Base-by-base conservation (phyloP, 148 eudicot genomes). In the Rhododendron kiyosumense region DNA sequence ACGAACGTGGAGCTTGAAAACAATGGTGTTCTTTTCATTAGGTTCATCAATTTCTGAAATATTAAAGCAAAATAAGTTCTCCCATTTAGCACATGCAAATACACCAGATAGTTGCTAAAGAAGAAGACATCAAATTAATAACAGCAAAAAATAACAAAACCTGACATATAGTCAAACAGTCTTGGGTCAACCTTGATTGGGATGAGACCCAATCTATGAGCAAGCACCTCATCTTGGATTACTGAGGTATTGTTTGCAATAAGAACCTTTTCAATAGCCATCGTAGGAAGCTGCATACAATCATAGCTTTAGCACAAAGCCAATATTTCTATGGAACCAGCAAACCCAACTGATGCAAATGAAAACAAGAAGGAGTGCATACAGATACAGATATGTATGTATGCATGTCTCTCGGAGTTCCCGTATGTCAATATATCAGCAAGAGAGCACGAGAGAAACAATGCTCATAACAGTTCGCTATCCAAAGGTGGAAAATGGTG, bases 211-310 rank as follows among this genome's bases (percentile, higher is more conserved):
- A 96, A 85, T 88, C 99, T 93, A 79, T 96, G 99, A n/a, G 99
- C 90, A 85, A 96, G 96, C 86, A 96, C 98, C 91, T 96, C 99
- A 86, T 95, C 99, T 90, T 95, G 97, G 85, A 96, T 77, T 59
- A 96, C 90, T 3, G 99, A 96, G 78, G 98, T 95, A 88, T 94
- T 95, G 85, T 95, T 93, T 82, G 94, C 95, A 84, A 94, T 88
- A 45, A 94, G 85, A 89, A 95, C 98, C 90, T 96, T 96, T 85
- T 96, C 99, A 90, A 96, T 93, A 84, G 99, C 99, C 98, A 96
- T 95, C 0, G 99, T 96, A n/a, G 99, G 98, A 81, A 95, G 89
- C 99, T 96, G 88, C 88, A 88, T 8, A 48, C 34, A 87, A 48
- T n/a, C 79, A 84, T 11, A 18, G 28, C 28, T 84, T 69, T 71